Percentiles rank a stretch among this genome's conserved stretches.
These are phyloP conservation scores for Stenogyne calaminthoides DNA, from an alignment of 305 asterid species.

Conservation along the genomic window DNA sequence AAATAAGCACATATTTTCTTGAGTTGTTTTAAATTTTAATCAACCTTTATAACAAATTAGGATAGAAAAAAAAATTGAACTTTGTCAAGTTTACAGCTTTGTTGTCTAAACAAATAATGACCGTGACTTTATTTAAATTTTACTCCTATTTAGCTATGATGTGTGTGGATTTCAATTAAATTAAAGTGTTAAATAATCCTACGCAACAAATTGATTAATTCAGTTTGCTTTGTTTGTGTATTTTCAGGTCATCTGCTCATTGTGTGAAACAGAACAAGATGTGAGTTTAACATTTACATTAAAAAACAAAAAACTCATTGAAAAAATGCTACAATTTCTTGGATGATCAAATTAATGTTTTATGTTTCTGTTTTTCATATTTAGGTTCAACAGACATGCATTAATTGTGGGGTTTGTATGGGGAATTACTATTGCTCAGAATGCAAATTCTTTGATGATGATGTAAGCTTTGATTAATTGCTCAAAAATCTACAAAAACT, in stretches of 20 bases:
- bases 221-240: constrained; percentile 2
- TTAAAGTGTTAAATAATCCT: no score
- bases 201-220: background rate
- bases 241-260: constrained; percentile 67
- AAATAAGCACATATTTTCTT: no score
- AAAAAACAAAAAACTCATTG: no score
- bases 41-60: no score
- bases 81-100: no score
- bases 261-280: constrained; percentile 71
- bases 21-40: no score
- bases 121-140: background rate
- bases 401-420: constrained; percentile 61
- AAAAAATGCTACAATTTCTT: no score
- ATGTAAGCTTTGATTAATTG: constrained; percentile 41
- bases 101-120: background rate
- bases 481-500: background rate
- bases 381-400: constrained; percentile 69
- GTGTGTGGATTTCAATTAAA: background rate
- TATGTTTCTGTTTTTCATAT: constrained; percentile 15
- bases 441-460: constrained; percentile 83
- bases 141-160: background rate
- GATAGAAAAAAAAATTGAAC: no score
- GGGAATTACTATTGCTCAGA: constrained; percentile 69
- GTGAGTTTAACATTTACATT: constrained; percentile 46
- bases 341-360: background rate